Percentiles rank a stretch among this genome's conserved stretches.
Conservation (phyloP, 305 asterid species). For the Fraxinus greggii region DNA sequence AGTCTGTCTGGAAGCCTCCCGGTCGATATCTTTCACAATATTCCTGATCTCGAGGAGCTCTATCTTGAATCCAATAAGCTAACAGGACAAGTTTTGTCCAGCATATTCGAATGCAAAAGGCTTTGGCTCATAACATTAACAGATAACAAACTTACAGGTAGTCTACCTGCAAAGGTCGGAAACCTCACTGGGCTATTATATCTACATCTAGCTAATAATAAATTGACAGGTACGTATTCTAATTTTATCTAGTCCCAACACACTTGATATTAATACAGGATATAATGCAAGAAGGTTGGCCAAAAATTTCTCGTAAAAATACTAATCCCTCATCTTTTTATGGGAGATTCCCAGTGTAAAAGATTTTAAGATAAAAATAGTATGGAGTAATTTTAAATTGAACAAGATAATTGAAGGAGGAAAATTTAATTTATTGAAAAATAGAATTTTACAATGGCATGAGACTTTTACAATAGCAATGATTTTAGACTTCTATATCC, state of each 20-base stretch:
- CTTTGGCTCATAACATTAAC: neutral
- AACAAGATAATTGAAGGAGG: too few species aligned
- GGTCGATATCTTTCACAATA: neutral
- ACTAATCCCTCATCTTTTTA: too few species aligned
- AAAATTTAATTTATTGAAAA: too few species aligned
- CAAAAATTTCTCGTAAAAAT: too few species aligned
- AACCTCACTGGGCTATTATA: neutral
- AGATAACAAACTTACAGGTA: slow-evolving; percentile 1
- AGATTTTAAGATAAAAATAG: too few species aligned
- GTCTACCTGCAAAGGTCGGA: slow-evolving; percentile 15
- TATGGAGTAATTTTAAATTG: too few species aligned
- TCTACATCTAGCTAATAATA: neutral
- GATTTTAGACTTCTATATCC: too few species aligned
- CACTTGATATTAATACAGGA: neutral
- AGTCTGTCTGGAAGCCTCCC: slow-evolving; percentile 23
- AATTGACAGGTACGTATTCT: neutral
- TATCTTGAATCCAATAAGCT: neutral
- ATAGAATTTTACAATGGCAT: too few species aligned
- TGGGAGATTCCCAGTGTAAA: too few species aligned
- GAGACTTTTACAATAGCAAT: too few species aligned
- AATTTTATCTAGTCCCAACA: neutral
- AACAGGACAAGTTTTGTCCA: slow-evolving; percentile 4
- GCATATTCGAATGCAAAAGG: neutral
- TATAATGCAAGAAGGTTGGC: neutral
- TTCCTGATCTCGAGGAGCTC: slow-evolving; percentile 15